Conservation (phyloP, 2,329 filamentous ascomycete species). For the Sporothrix brasiliensis region DNA sequence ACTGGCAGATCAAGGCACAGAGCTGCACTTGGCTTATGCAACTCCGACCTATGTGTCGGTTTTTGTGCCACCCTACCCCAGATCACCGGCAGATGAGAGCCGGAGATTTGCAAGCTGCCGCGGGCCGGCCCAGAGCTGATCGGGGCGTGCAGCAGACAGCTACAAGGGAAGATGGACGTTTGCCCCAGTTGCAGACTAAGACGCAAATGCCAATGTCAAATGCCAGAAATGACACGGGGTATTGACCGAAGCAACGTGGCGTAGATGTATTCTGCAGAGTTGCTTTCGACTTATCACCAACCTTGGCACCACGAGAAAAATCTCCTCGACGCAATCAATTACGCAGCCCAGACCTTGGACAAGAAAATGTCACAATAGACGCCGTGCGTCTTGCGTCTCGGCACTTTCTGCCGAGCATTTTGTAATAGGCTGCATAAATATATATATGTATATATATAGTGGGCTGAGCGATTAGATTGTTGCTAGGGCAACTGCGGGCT, state of each 20-base stretch:
- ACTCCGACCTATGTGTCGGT: neutral
- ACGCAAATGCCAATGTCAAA: no score
- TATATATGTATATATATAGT: neutral
- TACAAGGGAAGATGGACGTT: no score
- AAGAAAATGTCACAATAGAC: neutral
- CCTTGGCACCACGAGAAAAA: neutral
- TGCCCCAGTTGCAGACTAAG: neutral
- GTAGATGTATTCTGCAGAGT: no score
- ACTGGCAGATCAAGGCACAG: neutral
- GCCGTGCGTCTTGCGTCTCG: neutral
- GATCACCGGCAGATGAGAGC: neutral
- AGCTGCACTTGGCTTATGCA: neutral
- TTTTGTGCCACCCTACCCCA: neutral
- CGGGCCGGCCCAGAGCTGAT: constrained; percentile 13
- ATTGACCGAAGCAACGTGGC: no score
- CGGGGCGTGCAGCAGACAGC: no score
- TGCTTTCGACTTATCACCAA: neutral
- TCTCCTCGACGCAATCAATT: neutral
- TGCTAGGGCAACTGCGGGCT: constrained; percentile 22
- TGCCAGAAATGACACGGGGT: no score
- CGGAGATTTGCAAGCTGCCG: constrained; percentile 21
- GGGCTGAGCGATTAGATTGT: constrained; percentile 18
- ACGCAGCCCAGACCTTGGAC: neutral
- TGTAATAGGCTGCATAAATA: constrained; percentile 10
- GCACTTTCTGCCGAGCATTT: neutral